A percentile compares a stretch with the other conserved stretches of the same genome.
phyloP scores from a whole-genome alignment of 2,329 filamentous ascomycete species.

The Colletotrichum phormii region DNA sequence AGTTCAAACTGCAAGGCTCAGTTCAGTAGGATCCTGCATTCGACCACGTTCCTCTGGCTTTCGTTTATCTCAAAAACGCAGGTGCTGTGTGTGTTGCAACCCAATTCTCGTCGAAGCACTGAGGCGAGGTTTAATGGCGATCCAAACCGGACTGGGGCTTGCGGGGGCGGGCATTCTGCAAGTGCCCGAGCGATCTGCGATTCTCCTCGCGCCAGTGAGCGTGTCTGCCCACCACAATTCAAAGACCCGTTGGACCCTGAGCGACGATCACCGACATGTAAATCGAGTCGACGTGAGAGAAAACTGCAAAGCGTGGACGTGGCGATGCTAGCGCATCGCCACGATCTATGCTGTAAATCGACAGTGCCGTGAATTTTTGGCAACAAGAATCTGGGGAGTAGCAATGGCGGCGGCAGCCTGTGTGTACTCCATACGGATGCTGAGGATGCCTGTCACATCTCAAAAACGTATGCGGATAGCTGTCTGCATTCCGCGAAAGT shows the following conservation, averaged over 20 bases:
- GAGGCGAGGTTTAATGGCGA: conserved; percentile 24
- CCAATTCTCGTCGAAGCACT: conserved; percentile 20
- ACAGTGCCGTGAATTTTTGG: not conserved
- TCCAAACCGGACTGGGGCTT: conserved; percentile 23
- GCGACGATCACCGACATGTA: conserved; percentile 24
- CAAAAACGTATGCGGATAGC: not conserved
- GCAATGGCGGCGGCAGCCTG: too few species aligned
- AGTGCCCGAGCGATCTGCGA: conserved; percentile 29
- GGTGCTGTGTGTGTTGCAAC: not conserved
- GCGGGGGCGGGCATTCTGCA: conserved; percentile 33
- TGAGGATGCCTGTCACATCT: not conserved
- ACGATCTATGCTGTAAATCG: not conserved
- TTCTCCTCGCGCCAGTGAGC: conserved; percentile 3
- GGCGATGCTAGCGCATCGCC: not conserved
- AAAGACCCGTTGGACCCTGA: conserved; percentile 28
- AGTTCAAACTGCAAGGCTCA: not conserved
- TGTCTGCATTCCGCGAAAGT: not conserved
- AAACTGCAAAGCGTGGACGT: not conserved
- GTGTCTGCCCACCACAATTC: conserved; percentile 12
- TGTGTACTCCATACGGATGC: too few species aligned
- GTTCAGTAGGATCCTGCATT: not conserved
- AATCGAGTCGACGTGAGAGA: not conserved
- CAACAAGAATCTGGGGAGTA: too few species aligned
- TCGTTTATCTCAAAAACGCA: not conserved
- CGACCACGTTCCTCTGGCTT: not conserved